phyloP scores from a whole-genome alignment of 2,329 filamentous ascomycete species.

The Magnaporthiopsis rhizophila region DNA sequence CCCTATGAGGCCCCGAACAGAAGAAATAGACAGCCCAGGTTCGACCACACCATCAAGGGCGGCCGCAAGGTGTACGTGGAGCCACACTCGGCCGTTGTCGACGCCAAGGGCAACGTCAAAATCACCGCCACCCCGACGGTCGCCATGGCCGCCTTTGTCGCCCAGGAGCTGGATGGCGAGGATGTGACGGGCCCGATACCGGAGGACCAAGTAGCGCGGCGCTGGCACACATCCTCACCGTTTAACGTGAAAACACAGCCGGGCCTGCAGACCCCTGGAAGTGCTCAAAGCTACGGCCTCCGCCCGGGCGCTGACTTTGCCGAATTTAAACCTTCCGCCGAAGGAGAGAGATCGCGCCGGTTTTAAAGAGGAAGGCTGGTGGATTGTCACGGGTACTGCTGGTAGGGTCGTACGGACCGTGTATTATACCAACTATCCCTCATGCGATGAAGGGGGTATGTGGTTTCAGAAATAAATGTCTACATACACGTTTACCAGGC shows the following conservation, averaged over 20 bases:
- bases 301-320: neutral
- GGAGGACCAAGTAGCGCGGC: neutral
- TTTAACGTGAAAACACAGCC: neutral
- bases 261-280: neutral
- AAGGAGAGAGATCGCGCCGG: neutral
- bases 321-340: no score
- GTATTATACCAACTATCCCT: neutral
- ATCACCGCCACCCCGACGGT: conserved; percentile 33
- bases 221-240: neutral
- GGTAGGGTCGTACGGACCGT: neutral
- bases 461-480: neutral
- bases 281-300: neutral
- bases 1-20: conserved; percentile 29
- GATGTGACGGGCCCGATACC: neutral
- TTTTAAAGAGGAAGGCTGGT: neutral
- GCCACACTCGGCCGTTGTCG: conserved; percentile 33
- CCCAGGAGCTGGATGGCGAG: conserved; percentile 33
- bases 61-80: conserved; percentile 48
- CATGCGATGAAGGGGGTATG: neutral
- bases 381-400: neutral
- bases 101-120: conserved; percentile 41
- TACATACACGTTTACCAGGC: neutral
- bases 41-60: conserved; percentile 40
- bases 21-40: conserved; percentile 12
- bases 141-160: conserved; percentile 32